Evolutionary conservation across 805 yeast species (phyloP).

Genomic region (Suhomyces sp.): DNA sequence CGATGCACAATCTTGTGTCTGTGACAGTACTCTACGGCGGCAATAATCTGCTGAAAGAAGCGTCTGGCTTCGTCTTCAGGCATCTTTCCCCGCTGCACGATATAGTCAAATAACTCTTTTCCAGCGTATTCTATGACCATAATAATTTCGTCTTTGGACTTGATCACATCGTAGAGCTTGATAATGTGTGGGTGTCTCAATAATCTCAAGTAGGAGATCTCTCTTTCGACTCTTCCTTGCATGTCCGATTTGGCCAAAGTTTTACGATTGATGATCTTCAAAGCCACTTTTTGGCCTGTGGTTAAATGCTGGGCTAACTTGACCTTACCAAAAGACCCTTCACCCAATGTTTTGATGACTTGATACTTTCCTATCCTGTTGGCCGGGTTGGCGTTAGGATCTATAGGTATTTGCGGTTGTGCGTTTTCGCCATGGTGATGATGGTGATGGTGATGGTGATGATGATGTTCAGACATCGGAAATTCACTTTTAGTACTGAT

Average conservation of each 20-base stretch:
- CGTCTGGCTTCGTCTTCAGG: constrained; percentile 30
- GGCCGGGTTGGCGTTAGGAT: constrained; percentile 28
- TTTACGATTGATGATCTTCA: constrained; percentile 28
- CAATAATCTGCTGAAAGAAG: constrained; percentile 29
- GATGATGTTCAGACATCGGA: constrained; percentile 6
- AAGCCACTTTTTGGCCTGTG: constrained; percentile 28
- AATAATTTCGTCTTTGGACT: constrained; percentile 28
- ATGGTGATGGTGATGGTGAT: constrained; percentile 20
- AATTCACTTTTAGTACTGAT: background rate
- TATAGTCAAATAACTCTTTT: constrained; percentile 28
- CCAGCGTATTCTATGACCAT: constrained; percentile 32
- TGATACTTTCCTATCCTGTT: constrained; percentile 68
- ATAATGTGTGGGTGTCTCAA: constrained; percentile 31
- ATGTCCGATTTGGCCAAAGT: constrained; percentile 30
- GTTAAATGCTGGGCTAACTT: constrained; percentile 28
- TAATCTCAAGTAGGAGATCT: constrained; percentile 26
- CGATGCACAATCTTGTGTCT: constrained; percentile 41
- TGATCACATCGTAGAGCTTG: constrained; percentile 30
- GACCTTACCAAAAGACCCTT: constrained; percentile 32
- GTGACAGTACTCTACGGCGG: constrained; percentile 31
- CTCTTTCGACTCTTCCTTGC: constrained; percentile 30
- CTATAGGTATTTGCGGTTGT: constrained; percentile 7
- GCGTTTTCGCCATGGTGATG: constrained; percentile 11
- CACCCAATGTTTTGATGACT: constrained; percentile 27
- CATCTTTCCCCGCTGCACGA: constrained; percentile 28